Base-by-base conservation (phyloP, 495 filamentous ascomycete genomes). In the Daldinia vernicosa region DNA sequence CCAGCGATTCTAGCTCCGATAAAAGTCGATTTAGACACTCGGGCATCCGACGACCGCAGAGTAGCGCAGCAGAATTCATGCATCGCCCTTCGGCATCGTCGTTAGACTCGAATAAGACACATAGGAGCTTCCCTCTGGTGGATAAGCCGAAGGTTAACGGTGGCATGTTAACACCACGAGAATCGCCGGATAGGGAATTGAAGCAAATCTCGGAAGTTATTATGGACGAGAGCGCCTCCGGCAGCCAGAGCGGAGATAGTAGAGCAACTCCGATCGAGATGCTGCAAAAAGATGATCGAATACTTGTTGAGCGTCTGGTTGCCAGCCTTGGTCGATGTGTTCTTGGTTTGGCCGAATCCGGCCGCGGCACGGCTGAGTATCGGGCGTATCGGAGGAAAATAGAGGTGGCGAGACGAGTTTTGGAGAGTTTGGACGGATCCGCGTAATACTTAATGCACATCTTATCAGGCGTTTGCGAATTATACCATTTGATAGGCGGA, bases 261-360 rank as follows among this genome's bases (percentile, higher is more conserved):
- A 77, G 30, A 74, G 50, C 55, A 19, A 60, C 74, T 6, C 72
- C 80, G 32, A 76, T 86, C 70, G 63, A 88, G 78, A 76, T 85
- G 80, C 70, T 92, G 39, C 85, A 86, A 52, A 84, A 87, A 40
- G 89, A 92, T 51, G 92, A 94, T 70, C 89, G 89, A 69, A 87
- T 90, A 62, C 85, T 95, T 14, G 85, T 95, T n/a, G 91, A 94
- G 73, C 82, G 87, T 54, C 80, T 97, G 5, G 89, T 94, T 9
- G 84, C 87, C n/a, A 92, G 89, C 62, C 81, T 97, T 17, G 88
- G 90, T 6, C 86, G 88, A 74, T 87, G 91, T 86, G 76, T 95
- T 79, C 76, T 87, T 53, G 87, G 88, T 26, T 77, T 97, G 60
- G 88, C 92, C 60, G 88, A 89, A 63, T 85, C 82, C 9, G 83